Base-by-base conservation (phyloP, 1,139 yeast species). In the Geotrichum restrictum region DNA sequence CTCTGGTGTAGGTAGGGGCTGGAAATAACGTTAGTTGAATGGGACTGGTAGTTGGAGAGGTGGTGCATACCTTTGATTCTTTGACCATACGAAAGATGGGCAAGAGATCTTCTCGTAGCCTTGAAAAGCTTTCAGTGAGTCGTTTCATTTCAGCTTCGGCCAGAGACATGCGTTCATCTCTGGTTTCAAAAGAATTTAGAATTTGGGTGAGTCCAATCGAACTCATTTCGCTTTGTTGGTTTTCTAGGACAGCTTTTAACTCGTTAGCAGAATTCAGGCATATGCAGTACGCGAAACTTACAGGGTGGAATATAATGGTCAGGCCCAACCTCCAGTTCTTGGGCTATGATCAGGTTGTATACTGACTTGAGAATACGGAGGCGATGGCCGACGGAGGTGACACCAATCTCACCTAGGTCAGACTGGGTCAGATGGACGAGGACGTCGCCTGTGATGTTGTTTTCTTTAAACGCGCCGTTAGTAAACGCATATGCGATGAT, bases 1-100 rank as follows among this genome's bases (percentile, higher is more conserved):
- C 10, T 68, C 74, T 0, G 76, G 76, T 13, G 72, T 71, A 3
- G 77, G 77, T 48, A 73, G 62, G 10, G 77, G 76, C 44, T 40
- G 32, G 5, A 8, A 24, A 10, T n/a, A 27, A 31, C 24, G 33
- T 45, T 19, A 27, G 38, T n/a, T 38, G 5, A 14, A 34, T 13
- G 7, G 4, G 14, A 18, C 13, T 18, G 14, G 13, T 18, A 34
- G 10, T 6, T 22, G 19, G 41, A n/a, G 21, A 21, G 21, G 5
- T 33, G 8, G 5, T 7, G 31, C 50, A 18, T 39, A 47, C 50
- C 56, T 69, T 71, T 45, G 67, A 59, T 49, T 73, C 77, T 57
- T 74, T 74, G 54, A 62, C 70, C 49, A 66, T 57, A 37, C 72
- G 64, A 57, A 71, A 69, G 10, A 71, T 60, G 24, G 76, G 76